phyloP scores from a whole-genome alignment of 2,329 filamentous ascomycete genomes.

The Fusarium foetens region DNA sequence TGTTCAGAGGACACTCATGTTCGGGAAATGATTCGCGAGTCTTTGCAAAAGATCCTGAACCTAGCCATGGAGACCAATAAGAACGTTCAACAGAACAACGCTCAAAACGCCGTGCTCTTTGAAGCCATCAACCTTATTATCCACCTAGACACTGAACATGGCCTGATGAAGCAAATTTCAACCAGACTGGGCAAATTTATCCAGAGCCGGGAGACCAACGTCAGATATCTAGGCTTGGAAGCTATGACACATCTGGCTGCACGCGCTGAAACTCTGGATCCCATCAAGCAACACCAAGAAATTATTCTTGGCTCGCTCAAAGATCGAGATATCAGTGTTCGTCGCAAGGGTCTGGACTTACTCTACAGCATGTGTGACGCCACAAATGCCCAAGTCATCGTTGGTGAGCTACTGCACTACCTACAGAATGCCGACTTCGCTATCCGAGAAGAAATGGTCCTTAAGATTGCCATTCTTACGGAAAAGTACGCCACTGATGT shows the following conservation, averaged over 20 bases:
- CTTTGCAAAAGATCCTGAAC: slow-evolving; percentile 89
- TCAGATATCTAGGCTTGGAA: slow-evolving; percentile 93
- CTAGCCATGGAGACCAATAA: slow-evolving; percentile 93
- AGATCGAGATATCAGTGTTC: slow-evolving; percentile 96
- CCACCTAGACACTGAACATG: slow-evolving; percentile 93
- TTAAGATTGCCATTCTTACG: slow-evolving; percentile 97
- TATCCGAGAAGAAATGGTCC: slow-evolving; percentile 98
- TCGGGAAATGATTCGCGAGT: slow-evolving; percentile 90
- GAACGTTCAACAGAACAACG: slow-evolving; percentile 99
- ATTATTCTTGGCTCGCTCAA: slow-evolving; percentile 95
- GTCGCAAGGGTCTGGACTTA: slow-evolving; percentile 92
- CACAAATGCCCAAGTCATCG: slow-evolving; percentile 92
- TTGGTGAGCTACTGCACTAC: slow-evolving; percentile 92
- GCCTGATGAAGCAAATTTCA: slow-evolving; percentile 96
- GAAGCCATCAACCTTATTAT: slow-evolving; percentile 99
- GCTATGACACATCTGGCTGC: slow-evolving; percentile 98
- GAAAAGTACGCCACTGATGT: slow-evolving; percentile 99
- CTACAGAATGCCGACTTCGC: slow-evolving; percentile 97
- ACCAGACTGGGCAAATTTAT: slow-evolving; percentile 93
- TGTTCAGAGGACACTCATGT: slow-evolving; percentile 86
- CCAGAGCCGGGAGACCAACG: slow-evolving; percentile 95
- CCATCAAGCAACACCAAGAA: slow-evolving; percentile 97
- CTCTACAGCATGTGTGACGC: slow-evolving; percentile 99
- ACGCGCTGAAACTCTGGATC: slow-evolving; percentile 90
- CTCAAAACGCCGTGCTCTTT: slow-evolving; percentile 96